Evolutionary conservation across 2,329 filamentous ascomycete genomes (phyloP).

Genomic region (Pestalotiopsis sp.): DNA sequence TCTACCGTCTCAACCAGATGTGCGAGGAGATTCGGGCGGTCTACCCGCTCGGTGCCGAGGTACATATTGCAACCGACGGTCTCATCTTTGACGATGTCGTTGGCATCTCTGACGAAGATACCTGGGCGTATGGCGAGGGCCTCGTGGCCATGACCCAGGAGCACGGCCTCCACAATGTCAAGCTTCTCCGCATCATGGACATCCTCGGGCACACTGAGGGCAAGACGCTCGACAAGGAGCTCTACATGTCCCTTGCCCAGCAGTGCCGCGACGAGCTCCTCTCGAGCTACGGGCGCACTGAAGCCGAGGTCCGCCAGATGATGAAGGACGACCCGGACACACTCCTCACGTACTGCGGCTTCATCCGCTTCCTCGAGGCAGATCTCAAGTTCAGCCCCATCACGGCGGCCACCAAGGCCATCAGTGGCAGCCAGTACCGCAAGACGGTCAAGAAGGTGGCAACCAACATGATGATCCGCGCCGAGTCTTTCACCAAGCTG

Average conservation of each 20-base stretch:
- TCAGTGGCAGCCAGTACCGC: neutral
- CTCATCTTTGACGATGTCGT: neutral
- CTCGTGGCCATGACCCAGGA: neutral
- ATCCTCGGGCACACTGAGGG: neutral
- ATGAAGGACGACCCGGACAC: neutral
- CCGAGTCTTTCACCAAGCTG: neutral
- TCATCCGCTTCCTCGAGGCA: neutral
- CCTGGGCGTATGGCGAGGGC: neutral
- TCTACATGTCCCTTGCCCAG: neutral
- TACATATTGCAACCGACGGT: neutral
- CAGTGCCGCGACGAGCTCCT: neutral
- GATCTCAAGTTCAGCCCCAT: neutral
- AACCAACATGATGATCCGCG: neutral
- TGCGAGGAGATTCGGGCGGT: conserved; percentile 34
- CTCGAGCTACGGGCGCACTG: neutral
- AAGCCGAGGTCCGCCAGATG: neutral
- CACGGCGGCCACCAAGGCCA: neutral
- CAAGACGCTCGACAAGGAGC: neutral
- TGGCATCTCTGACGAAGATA: neutral
- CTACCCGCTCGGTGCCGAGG: neutral
- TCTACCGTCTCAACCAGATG: conserved; percentile 40
- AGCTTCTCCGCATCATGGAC: neutral
- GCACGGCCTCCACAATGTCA: neutral
- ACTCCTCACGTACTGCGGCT: neutral
- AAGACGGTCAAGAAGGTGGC: neutral